Percentiles rank a stretch among this genome's conserved stretches.
Evolutionary conservation across 495 filamentous ascomycete species (phyloP).

Genomic region (Penicilliopsis zonata): DNA sequence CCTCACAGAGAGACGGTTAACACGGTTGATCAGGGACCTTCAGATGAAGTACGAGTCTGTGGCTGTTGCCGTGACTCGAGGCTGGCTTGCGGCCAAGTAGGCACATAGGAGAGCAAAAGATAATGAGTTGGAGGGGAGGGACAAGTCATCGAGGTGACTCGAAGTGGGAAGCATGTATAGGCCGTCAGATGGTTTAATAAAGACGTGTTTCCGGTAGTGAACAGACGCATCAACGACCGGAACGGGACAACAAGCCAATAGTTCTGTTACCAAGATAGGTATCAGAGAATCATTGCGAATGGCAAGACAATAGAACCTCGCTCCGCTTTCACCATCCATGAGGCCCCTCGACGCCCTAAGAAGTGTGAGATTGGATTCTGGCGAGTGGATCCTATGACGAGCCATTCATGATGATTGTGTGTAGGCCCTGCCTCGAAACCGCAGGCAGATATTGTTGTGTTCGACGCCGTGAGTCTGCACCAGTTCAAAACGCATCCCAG

Average conservation of each 20-base stretch:
- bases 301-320: constrained; percentile 31
- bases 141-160: constrained; percentile 28
- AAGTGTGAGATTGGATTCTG: constrained; percentile 29
- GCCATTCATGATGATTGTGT: constrained; percentile 18
- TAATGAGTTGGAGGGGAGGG: constrained; percentile 25
- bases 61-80: constrained; percentile 43
- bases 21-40: constrained; percentile 54
- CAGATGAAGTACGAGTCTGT: constrained; percentile 30
- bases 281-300: constrained; percentile 14
- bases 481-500: constrained; percentile 15
- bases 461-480: constrained; percentile 17
- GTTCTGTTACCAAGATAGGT: constrained; percentile 10
- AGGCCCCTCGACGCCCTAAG: constrained; percentile 16
- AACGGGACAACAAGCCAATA: constrained; percentile 30
- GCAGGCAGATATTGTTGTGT: constrained; percentile 20
- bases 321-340: constrained; percentile 19
- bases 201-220: constrained; percentile 11
- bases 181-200: constrained; percentile 17
- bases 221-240: constrained; percentile 18
- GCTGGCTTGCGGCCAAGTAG: constrained; percentile 23
- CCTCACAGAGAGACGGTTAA: constrained; percentile 56
- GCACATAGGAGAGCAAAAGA: constrained; percentile 6
- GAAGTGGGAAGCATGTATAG: constrained; percentile 31
- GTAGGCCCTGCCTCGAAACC: constrained; percentile 16
- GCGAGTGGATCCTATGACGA: constrained; percentile 33